These are phyloP conservation scores for Lathyrus aphaca DNA, from an alignment of 306 rosid species.

Conservation along the genomic window DNA sequence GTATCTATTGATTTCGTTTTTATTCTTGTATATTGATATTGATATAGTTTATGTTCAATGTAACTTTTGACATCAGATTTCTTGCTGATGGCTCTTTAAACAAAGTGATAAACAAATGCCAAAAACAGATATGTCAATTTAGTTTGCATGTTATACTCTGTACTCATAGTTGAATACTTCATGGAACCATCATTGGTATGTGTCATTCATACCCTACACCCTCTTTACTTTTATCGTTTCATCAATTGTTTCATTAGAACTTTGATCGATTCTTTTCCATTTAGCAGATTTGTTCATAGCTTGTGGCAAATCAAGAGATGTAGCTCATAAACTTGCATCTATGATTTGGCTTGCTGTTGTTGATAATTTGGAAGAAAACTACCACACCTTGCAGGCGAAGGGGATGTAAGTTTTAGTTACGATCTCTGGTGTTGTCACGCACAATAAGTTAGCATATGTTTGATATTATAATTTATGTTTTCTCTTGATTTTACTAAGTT, in stretches of 20 bases:
- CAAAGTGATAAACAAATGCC: neutral
- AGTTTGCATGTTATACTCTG: no score
- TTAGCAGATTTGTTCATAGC: constrained; percentile 76
- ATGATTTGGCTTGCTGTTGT: constrained; percentile 76
- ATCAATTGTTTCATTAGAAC: neutral
- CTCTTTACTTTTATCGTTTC: neutral
- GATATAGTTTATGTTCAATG: constrained; percentile 65
- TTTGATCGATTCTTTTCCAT: neutral
- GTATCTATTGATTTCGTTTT: constrained; percentile 11
- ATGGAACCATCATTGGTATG: constrained; percentile 86
- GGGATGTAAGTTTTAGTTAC: constrained; percentile 59
- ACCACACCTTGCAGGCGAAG: constrained; percentile 65
- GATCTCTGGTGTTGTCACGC: no score
- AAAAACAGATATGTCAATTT: constrained; percentile 27
- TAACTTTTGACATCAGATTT: constrained; percentile 56
- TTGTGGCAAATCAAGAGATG: constrained; percentile 72
- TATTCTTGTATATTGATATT: constrained; percentile 39
- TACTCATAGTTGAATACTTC: constrained; percentile 74
- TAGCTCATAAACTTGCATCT: constrained; percentile 73
- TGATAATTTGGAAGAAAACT: constrained; percentile 70
- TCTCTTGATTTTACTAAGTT: no score
- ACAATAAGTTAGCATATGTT: no score
- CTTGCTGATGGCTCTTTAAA: neutral
- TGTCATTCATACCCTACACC: constrained; percentile 3
- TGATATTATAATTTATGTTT: no score